phyloP scores from a whole-genome alignment of 108 stramenopile genomes.

The Poteriospumella lacustris region DNA sequence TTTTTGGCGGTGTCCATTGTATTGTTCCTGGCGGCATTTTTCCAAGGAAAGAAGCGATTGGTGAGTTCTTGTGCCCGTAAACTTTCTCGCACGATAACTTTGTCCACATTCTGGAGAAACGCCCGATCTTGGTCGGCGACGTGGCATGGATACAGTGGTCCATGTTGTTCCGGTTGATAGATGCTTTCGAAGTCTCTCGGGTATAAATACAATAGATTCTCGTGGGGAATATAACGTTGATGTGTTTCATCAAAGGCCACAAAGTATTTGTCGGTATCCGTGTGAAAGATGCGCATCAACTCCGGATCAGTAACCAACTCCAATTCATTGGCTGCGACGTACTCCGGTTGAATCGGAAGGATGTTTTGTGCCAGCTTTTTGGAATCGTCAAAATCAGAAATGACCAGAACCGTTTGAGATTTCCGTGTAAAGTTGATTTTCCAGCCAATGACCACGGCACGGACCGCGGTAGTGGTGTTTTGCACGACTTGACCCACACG shows the following conservation, averaged over 20 bases:
- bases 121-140: too few species aligned
- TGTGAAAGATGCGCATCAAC: not conserved
- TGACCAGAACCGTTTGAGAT: not conserved
- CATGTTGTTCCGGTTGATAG: too few species aligned
- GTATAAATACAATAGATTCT: not conserved
- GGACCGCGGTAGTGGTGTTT: not conserved
- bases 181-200: not conserved
- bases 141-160: too few species aligned
- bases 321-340: not conserved
- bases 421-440: not conserved
- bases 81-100: too few species aligned
- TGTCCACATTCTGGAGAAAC: too few species aligned
- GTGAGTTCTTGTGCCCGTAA: too few species aligned
- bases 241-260: not conserved
- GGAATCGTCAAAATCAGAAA: not conserved
- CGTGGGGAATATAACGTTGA: not conserved
- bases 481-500: not conserved
- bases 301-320: not conserved
- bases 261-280: not conserved
- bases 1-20: too few species aligned
- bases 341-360: not conserved
- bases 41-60: too few species aligned
- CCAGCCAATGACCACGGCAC: constrained; percentile 15
- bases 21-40: too few species aligned
- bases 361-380: not conserved